Evolutionary conservation across 495 filamentous ascomycete species (phyloP).

Genomic region (Emericellopsis terricola): DNA sequence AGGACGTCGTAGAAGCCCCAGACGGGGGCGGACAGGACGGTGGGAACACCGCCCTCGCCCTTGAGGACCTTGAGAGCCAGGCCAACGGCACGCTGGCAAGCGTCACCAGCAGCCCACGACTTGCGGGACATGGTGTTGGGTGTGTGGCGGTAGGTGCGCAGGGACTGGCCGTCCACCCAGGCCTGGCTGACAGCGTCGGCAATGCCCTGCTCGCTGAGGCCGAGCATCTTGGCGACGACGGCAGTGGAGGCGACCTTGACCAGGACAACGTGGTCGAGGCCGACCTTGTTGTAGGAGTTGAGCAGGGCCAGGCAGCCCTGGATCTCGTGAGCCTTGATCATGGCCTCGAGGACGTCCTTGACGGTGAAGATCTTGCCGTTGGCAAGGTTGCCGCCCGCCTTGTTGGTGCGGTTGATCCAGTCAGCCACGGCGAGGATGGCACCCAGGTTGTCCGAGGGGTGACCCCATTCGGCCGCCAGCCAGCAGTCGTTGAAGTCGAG

Average conservation of each 20-base stretch:
- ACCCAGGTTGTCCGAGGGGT: constrained; percentile 91
- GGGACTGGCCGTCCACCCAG: constrained; percentile 88
- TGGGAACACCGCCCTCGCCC: constrained; percentile 80
- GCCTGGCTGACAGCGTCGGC: constrained; percentile 92
- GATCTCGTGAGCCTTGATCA: constrained; percentile 99
- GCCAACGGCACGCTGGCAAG: constrained; percentile 92
- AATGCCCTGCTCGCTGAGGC: constrained; percentile 74
- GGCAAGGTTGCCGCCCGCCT: constrained; percentile 69
- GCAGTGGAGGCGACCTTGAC: constrained; percentile 96
- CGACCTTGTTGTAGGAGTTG: constrained; percentile 97
- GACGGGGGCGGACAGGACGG: constrained; percentile 76
- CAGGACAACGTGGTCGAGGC: constrained; percentile 89
- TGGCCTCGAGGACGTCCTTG: constrained; percentile 83
- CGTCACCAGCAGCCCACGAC: constrained; percentile 96
- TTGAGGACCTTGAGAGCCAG: constrained; percentile 82
- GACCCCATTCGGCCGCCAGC: constrained; percentile 97
- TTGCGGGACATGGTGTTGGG: constrained; percentile 99
- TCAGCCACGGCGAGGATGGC: constrained; percentile 92
- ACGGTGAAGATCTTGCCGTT: constrained; percentile 74
- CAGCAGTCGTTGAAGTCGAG: constrained; percentile 99
- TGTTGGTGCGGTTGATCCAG: constrained; percentile 94
- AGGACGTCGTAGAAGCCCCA: constrained; percentile 99
- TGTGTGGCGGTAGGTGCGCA: constrained; percentile 91
- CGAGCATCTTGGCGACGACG: constrained; percentile 86
- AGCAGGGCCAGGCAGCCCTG: constrained; percentile 91